A percentile compares a stretch with the other conserved stretches of the same genome.
phyloP scores from a whole-genome alignment of 148 eudicot species.

The Chenopodium album region DNA sequence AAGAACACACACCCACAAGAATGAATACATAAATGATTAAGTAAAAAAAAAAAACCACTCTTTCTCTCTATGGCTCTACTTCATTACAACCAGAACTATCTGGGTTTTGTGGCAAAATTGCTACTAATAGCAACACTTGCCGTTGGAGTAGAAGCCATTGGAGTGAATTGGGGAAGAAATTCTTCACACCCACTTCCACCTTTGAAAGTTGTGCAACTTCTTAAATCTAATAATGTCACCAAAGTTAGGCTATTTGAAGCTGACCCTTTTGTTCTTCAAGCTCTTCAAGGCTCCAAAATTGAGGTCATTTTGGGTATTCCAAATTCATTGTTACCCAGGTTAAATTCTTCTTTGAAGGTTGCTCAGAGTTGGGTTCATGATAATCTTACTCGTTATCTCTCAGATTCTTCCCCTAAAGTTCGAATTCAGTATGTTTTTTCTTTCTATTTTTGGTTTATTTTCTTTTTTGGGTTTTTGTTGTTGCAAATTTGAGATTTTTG shows the following conservation, averaged over 20 bases:
- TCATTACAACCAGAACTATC: neutral
- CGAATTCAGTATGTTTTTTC: constrained; percentile 50
- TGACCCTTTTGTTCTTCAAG: constrained; percentile 49
- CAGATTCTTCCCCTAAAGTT: constrained; percentile 36
- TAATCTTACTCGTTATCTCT: constrained; percentile 66
- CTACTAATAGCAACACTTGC: neutral
- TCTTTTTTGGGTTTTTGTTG: neutral
- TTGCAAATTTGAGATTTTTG: neutral
- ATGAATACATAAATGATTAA: too few species aligned
- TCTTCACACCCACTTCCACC: constrained; percentile 85
- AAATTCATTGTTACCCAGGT: constrained; percentile 57
- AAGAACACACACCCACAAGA: neutral
- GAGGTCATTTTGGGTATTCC: constrained; percentile 73
- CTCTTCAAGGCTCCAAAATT: constrained; percentile 61
- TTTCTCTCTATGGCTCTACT: neutral
- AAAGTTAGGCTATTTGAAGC: constrained; percentile 62
- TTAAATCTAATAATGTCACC: constrained; percentile 62
- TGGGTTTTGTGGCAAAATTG: neutral
- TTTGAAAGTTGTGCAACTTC: constrained; percentile 54
- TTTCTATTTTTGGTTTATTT: neutral
- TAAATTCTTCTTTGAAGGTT: constrained; percentile 65
- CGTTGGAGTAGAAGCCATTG: constrained; percentile 22
- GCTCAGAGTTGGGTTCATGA: constrained; percentile 82
- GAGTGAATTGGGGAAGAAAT: constrained; percentile 84
- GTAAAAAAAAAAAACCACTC: neutral